phyloP scores from a whole-genome alignment of 305 asterid species.

The Fraxinus latifolia region DNA sequence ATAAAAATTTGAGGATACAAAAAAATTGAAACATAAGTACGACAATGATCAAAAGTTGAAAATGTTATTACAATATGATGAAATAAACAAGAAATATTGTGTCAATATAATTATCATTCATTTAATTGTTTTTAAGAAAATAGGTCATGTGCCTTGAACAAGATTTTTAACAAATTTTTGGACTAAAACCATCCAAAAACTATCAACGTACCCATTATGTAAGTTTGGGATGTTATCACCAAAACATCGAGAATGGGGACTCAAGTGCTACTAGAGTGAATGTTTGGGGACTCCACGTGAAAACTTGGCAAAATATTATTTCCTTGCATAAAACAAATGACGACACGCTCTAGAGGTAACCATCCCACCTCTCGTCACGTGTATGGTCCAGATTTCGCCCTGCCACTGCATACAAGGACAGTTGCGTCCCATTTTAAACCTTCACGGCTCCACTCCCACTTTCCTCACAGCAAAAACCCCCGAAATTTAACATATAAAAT shows the following conservation, averaged over 20 bases:
- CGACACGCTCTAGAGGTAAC: slow-evolving; percentile 29
- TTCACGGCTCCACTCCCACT: background rate
- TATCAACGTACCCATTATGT: background rate
- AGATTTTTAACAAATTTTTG: background rate
- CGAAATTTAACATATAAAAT: background rate
- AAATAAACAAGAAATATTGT: background rate
- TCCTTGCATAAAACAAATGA: background rate
- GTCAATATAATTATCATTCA: background rate
- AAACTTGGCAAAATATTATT: background rate
- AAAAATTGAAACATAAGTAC: background rate
- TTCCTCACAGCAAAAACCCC: background rate
- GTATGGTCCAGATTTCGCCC: slow-evolving; percentile 42
- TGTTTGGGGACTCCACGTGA: background rate
- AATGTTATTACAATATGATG: background rate
- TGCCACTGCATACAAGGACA: slow-evolving; percentile 30
- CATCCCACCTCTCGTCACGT: slow-evolving; percentile 38
- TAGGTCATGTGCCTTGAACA: background rate
- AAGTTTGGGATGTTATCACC: background rate
- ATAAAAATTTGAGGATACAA: background rate
- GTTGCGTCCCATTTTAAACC: slow-evolving; percentile 25
- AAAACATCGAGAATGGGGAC: background rate
- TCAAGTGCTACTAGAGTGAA: background rate
- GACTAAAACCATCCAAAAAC: background rate
- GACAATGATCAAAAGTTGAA: background rate
- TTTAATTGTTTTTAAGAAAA: background rate